Evolutionary conservation across 257 asterid genomes (phyloP), one percentile per base, ranked within the genome.

Genomic region (Forsythia suspensa): DNA sequence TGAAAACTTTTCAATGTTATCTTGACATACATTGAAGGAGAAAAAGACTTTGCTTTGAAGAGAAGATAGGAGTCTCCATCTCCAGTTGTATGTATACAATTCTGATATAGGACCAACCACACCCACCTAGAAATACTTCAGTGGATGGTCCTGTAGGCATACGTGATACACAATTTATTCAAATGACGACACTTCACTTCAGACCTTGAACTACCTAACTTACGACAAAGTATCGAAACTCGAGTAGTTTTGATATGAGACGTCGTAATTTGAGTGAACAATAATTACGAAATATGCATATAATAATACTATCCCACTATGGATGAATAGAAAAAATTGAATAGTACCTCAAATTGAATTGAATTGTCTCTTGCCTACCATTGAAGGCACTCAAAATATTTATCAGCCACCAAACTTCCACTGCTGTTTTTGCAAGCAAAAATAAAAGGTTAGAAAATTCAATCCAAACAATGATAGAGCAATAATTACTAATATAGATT

Each of bases 11-110:
- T 16, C 2, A 24, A 11, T 21, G 39, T 63, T 63, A 76, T 73
- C 59, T 51, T 79, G 46, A 71, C 59, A 61, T 78, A 24, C 78
- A 73, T 66, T 55, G 90, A 85, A 78, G 85, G 74, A 71, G 90
- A 85, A 83, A 86, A 82, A 86, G 90, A 84, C 98, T 90, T 93
- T 73, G 82, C 98, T 91, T 93, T 88, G 90, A 90, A 94, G 96
- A 92, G 90, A 94, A 85, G 97, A 81, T 76, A 83, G 63, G 75
- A 73, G 88, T 85, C 89, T 83, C 77, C 78, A 82, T 86, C 91
- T 80, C 70, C 70, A 24, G 18, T 63, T 63, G 70, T 63, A 24
- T 10, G 70, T 63, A 24, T 61, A 61, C 48, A 61, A 52, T 82
- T 76, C 82, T 46, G 16, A 79, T 66, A 63, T 10, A 12, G 70